Percentiles rank a stretch among this genome's conserved stretches.
These are phyloP conservation scores for Sherardia arvensis DNA, from an alignment of 257 asterid species.

Conservation along the genomic window DNA sequence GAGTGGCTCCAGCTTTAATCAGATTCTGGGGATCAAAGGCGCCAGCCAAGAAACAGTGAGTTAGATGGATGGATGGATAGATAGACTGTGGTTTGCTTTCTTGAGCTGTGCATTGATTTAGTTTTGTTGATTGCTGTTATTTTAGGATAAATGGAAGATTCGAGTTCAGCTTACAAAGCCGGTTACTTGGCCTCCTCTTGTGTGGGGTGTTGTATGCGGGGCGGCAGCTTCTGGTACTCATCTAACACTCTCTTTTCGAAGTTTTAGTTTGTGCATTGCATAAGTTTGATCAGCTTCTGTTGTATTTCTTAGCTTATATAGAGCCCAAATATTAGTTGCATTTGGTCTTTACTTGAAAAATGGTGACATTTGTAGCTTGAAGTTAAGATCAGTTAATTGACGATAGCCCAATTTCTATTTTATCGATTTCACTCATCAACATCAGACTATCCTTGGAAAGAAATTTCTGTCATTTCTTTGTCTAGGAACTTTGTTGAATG, in stretches of 20 bases:
- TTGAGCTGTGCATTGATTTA: not conserved
- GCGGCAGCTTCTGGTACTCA: constrained; percentile 94
- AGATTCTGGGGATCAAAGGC: constrained; percentile 50
- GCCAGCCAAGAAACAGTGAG: constrained; percentile 45
- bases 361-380: not conserved
- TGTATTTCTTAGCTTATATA: not conserved
- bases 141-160: constrained; percentile 83
- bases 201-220: constrained; percentile 98
- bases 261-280: not conserved
- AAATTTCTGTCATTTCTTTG: not conserved
- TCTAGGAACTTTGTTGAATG: not conserved
- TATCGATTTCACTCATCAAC: not conserved
- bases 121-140: not conserved
- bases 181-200: constrained; percentile 96
- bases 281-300: not conserved
- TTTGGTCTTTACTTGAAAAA: not conserved
- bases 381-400: not conserved
- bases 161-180: constrained; percentile 92
- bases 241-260: not conserved
- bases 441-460: not conserved
- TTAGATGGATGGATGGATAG: too few species aligned
- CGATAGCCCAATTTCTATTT: not conserved
- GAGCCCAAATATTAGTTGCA: not conserved
- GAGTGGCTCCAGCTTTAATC: constrained; percentile 38
- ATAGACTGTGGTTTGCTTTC: not conserved